Conservation (phyloP, 306 rosid species). For the Chamaecrista fasciculata region DNA sequence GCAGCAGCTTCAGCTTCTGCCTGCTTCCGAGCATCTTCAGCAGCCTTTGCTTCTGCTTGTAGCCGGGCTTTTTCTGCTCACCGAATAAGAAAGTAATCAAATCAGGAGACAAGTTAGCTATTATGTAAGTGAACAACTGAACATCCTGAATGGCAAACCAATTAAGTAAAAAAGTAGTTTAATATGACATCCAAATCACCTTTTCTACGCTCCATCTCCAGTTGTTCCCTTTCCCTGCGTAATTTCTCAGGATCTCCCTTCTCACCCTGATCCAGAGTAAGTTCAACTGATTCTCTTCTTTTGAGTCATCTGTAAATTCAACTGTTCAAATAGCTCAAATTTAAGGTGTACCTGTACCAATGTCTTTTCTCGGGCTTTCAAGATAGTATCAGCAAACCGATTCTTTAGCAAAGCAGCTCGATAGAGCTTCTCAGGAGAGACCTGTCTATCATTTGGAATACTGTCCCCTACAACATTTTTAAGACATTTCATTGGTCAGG, state of each 20-base stretch:
- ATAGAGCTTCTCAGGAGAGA: conserved; percentile 65
- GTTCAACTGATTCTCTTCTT: neutral
- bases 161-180: conserved; percentile 6
- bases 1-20: conserved; percentile 81
- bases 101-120: conserved; percentile 16
- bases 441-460: conserved; percentile 62
- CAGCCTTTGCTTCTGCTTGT: conserved; percentile 88
- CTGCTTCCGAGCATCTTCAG: conserved; percentile 69
- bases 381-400: conserved; percentile 78
- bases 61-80: conserved; percentile 73
- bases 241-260: conserved; percentile 83
- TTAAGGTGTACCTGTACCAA: conserved; percentile 54
- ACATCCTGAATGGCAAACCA: conserved; percentile 13
- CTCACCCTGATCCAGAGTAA: conserved; percentile 51
- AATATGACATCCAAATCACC: conserved; percentile 32
- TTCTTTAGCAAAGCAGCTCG: conserved; percentile 69
- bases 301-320: neutral
- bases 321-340: conserved; percentile 18
- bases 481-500: conserved; percentile 27
- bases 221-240: conserved; percentile 65
- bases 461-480: conserved; percentile 51
- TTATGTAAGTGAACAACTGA: neutral
- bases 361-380: conserved; percentile 83
- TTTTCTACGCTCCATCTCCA: conserved; percentile 68
- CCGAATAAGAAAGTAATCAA: neutral